phyloP scores from a whole-genome alignment of 306 rosid species.

The Albizia julibrissin region DNA sequence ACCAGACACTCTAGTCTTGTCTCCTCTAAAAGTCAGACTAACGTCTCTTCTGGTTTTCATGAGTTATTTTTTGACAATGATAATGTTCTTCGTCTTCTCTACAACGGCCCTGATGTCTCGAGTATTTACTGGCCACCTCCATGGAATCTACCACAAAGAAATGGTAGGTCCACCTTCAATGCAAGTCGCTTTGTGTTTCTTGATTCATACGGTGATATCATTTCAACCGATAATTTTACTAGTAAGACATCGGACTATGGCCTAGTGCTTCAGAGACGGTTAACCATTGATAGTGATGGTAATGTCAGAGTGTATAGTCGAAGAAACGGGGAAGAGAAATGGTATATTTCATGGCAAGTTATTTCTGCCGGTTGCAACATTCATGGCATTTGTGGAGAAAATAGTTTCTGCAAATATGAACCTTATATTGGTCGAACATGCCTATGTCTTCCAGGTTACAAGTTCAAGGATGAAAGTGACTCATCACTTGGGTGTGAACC shows the following conservation, averaged over 20 bases:
- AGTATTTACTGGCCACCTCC: conserved; percentile 24
- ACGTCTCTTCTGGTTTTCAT: conserved; percentile 30
- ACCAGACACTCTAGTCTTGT: conserved; percentile 33
- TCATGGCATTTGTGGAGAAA: background rate
- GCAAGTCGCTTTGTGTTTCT: conserved; percentile 8
- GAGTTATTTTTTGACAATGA: conserved; percentile 12
- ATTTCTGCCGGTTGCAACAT: background rate
- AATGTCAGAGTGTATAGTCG: background rate
- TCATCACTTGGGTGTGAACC: background rate
- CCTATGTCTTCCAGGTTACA: background rate
- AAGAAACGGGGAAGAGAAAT: background rate
- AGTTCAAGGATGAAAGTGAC: background rate
- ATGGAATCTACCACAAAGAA: background rate
- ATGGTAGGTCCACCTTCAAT: conserved; percentile 27
- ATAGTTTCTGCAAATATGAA: background rate
- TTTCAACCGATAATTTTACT: background rate
- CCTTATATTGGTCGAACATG: background rate
- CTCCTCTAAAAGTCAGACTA: conserved; percentile 36
- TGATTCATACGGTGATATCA: background rate
- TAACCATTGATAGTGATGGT: background rate
- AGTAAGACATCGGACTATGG: background rate
- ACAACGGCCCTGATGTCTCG: conserved; percentile 29
- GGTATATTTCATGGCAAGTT: background rate
- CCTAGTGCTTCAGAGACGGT: background rate
- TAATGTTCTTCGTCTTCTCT: conserved; percentile 30